Conservation (phyloP, 495 filamentous ascomycete species). For the Aspergillus ostianus region DNA sequence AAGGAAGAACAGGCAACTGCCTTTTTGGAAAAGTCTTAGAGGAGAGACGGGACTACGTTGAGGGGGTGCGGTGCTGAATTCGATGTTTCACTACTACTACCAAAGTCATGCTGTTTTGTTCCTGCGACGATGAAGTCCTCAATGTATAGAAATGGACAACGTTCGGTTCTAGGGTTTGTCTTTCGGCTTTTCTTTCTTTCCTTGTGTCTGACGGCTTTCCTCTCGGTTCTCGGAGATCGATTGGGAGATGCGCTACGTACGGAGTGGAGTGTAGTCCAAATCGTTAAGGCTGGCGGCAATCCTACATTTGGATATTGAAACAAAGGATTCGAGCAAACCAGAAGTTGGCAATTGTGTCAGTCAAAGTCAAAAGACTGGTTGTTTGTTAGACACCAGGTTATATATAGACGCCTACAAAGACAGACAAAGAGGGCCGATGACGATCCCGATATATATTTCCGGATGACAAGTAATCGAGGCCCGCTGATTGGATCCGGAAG, state of each 20-base stretch:
- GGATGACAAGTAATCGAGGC: background rate
- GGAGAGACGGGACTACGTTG: conserved; percentile 4
- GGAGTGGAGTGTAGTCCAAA: background rate
- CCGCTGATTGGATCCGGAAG: conserved; percentile 7
- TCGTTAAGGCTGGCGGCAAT: too few relatives aligned
- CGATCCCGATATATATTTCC: conserved; percentile 5
- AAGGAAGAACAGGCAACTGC: conserved; percentile 76
- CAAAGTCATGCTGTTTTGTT: conserved; percentile 30
- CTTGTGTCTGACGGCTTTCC: background rate
- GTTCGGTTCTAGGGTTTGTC: background rate
- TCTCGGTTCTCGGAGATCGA: background rate
- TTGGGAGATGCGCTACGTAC: background rate
- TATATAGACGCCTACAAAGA: background rate
- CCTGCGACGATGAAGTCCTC: conserved; percentile 24
- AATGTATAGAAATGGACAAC: conserved; percentile 44
- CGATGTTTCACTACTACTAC: conserved; percentile 27
- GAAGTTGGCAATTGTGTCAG: background rate
- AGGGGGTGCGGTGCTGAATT: conserved; percentile 26
- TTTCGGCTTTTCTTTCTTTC: background rate
- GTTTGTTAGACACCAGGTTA: background rate
- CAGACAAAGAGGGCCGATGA: background rate
- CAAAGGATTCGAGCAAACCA: background rate
- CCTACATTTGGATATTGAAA: background rate
- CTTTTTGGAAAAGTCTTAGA: conserved; percentile 46
- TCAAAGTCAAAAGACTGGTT: background rate